Evolutionary conservation across 1,139 yeast species (phyloP), one percentile per base, ranked within the genome.

Genomic region (Sugiyamaella japonica): DNA sequence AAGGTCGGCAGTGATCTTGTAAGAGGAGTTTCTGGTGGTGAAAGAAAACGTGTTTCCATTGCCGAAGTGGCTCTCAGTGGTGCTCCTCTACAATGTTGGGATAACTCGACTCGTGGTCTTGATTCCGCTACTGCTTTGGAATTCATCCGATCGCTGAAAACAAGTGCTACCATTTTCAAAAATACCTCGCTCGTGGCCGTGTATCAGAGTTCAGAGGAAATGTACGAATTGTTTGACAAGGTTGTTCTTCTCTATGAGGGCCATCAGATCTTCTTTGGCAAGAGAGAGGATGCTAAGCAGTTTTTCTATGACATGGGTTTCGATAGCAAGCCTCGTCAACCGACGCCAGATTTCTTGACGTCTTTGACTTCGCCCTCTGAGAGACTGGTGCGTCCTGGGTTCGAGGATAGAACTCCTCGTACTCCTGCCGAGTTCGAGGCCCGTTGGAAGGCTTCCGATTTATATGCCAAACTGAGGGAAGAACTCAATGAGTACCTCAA

Each of bases 1-100:
- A 78, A 80, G 61, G 90, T 85, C 34, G 91, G 91, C 55, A 79
- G 82, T 65, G 89, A 85, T 64, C 80, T 78, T 55, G 79, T 86
- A 44, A 79, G 91, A 65, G 95, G 95, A 70, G 88, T 86, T 36
- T 85, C 91, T 45, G 95, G 95, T 64, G 95, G 95, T 73, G 93
- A 86, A 72, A 78, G 93, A 63, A 86, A 86, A 71, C 83, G 95
- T 71, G 93, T 86, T 23, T 85, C 91, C 4, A 84, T 86, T 63
- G 88, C 88, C 25, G 89, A 85, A 67, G 84, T 81, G 3, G 73
- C 83, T 40, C 74, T 83, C n/a, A 75, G 83, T 51, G 82, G 84
- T 31, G 82, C 86, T 8, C 76, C 82, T 47, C 70, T 84, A 51
- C 86, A 83, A 66, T 83, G 87, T 70, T 85, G 87, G 83, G 90